Evolutionary conservation across 2,329 filamentous ascomycete species (phyloP), one percentile per base, ranked within the genome.

Genomic region (Cercospora sp.): DNA sequence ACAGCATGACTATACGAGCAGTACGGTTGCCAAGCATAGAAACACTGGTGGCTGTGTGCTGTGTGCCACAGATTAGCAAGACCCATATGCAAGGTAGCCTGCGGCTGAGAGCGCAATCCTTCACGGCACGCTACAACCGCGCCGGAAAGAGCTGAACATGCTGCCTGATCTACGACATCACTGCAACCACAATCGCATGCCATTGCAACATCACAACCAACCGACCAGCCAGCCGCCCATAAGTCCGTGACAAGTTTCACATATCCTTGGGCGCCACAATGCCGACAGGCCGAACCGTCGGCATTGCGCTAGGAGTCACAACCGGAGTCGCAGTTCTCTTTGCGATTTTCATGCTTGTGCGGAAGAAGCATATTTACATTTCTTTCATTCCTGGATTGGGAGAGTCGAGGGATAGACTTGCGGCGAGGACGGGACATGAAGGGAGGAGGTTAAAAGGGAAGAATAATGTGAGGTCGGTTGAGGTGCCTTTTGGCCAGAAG

Each of bases 301-400:
- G 16, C 31, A 36, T 59, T 10, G 55, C 55, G 2, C 30, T 59
- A 13, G 55, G 55, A n/a, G 55, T 59, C 10, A 59, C 55, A 6
- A 59, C 55, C 2, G 55, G 55, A 33, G 28, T 31, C 13, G 28
- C 28, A 9, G 28, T 59, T 10, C 16, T 59, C 0, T 36, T 59
- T 18, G 28, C 30, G n/a, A 36, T 59, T 23, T 31, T 59, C 28
- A 33, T 59, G 55, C 16, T 59, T 28, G 28, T 59, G 30, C 2
- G 55, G 2, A 59, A 59, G 30, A 59, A 59, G 28, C 55, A 59
- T 59, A 30, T 59, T 12, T 59, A 59, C 28, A n/a, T 59, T 23
- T 33, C 28, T 20, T 59, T 59, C 2, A 59, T 59, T 23, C 55
- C 55, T 5, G 55, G 55, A 9, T 36, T 59, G 28, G 31, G 55